A percentile compares a stretch with the other conserved stretches of the same genome.
Evolutionary conservation across 2,329 filamentous ascomycete species (phyloP).

Genomic region (Calonectria naviculata): DNA sequence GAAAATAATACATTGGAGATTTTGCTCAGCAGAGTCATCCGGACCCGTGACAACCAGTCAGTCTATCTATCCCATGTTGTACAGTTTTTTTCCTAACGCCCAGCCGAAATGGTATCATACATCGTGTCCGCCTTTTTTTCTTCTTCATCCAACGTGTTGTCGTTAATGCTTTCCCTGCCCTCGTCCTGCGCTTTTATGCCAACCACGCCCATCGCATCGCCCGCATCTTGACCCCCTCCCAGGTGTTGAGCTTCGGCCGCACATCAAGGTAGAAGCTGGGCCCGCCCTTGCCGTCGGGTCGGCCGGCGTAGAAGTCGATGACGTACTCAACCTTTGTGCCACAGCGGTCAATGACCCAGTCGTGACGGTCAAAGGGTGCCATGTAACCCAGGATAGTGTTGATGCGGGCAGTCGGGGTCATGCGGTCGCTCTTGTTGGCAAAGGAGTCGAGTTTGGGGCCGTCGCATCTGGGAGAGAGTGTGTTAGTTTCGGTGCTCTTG

Average conservation of each 20-base stretch:
- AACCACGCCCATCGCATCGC: slow-evolving; percentile 62
- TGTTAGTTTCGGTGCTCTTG: no score
- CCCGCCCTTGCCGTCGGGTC: slow-evolving; percentile 51
- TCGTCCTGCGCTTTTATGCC: slow-evolving; percentile 44
- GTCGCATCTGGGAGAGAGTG: slow-evolving; percentile 58
- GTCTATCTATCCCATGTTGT: slow-evolving; percentile 32
- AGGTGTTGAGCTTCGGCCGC: slow-evolving; percentile 74
- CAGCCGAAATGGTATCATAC: slow-evolving; percentile 30
- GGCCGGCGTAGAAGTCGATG: slow-evolving; percentile 96
- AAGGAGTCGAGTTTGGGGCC: slow-evolving; percentile 89
- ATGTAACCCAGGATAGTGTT: slow-evolving; percentile 91
- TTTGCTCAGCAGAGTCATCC: slow-evolving; percentile 20
- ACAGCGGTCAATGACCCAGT: slow-evolving; percentile 96
- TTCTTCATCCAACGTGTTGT: slow-evolving; percentile 22
- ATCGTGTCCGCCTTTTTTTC: slow-evolving; percentile 24
- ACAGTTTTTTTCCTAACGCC: slow-evolving; percentile 40
- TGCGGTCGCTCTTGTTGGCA: slow-evolving; percentile 72
- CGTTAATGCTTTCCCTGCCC: background rate
- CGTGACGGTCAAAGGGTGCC: slow-evolving; percentile 92
- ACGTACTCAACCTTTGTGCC: slow-evolving; percentile 90
- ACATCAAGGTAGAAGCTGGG: slow-evolving; percentile 76
- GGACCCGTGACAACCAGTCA: slow-evolving; percentile 14
- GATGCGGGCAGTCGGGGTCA: slow-evolving; percentile 86
- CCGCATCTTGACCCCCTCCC: slow-evolving; percentile 77
- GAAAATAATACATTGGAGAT: slow-evolving; percentile 34